Evolutionary conservation across 2,329 filamentous ascomycete species (phyloP).

Genomic region (Fusarium mundagurra): DNA sequence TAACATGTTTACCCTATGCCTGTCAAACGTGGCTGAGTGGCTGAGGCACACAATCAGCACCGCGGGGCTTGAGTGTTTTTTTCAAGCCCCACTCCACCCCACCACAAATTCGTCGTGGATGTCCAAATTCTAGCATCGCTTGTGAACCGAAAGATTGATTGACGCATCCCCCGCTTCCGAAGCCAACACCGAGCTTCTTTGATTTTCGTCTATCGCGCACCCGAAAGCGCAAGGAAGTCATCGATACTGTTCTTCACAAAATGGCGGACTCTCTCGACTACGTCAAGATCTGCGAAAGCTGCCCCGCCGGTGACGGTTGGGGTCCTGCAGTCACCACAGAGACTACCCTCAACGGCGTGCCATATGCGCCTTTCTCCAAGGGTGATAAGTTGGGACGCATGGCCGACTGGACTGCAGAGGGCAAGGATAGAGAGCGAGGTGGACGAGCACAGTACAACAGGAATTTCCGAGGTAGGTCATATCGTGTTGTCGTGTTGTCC

Average conservation of each 20-base stretch:
- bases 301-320: conserved; percentile 84
- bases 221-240: conserved; percentile 24
- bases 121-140: conserved; percentile 48
- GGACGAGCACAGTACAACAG: conserved; percentile 90
- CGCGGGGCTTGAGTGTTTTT: conserved; percentile 48
- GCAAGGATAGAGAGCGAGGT: conserved; percentile 83
- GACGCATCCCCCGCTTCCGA: conserved; percentile 39
- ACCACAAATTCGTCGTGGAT: conserved; percentile 54
- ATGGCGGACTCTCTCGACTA: conserved; percentile 66
- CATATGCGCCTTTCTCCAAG: conserved; percentile 98
- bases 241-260: conserved; percentile 26
- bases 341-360: conserved; percentile 92
- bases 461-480: conserved; percentile 82
- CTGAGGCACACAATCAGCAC: conserved; percentile 37
- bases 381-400: conserved; percentile 98
- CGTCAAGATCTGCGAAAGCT: conserved; percentile 73
- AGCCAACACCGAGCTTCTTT: conserved; percentile 19
- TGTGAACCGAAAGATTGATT: conserved; percentile 34
- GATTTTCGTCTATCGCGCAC: conserved; percentile 18
- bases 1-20: conserved; percentile 16
- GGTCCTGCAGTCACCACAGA: conserved; percentile 84
- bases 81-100: conserved; percentile 50
- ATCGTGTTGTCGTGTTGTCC: not conserved
- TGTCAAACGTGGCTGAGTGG: conserved; percentile 33
- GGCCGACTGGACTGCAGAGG: conserved; percentile 96